Conservation (phyloP, 371 early-diverging fungal species). For the Lichtheimia corymbifera region DNA sequence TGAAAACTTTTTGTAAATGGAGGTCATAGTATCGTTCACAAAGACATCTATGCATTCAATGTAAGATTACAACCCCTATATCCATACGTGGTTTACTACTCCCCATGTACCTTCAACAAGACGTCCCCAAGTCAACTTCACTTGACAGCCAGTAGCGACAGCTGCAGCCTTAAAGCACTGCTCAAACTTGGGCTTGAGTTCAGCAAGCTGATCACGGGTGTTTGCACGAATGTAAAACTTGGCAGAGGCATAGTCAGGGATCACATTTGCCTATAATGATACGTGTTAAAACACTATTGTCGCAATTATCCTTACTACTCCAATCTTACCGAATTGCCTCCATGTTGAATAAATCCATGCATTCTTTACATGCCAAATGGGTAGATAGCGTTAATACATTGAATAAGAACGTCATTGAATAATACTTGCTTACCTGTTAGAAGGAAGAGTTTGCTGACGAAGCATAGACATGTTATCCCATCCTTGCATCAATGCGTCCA, state of each 20-base stretch:
- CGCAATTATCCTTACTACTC: neutral
- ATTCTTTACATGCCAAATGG: slow-evolving; percentile 32
- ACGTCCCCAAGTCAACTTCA: slow-evolving; percentile 50
- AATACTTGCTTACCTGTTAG: slow-evolving; percentile 31
- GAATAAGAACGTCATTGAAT: neutral
- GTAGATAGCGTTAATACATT: neutral
- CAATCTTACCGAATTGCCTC: slow-evolving; percentile 61
- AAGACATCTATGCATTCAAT: slow-evolving; percentile 36
- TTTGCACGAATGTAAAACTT: slow-evolving; percentile 59
- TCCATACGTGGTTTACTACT: slow-evolving; percentile 20
- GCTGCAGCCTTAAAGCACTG: slow-evolving; percentile 70
- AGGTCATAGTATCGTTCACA: slow-evolving; percentile 58
- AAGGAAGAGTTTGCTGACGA: slow-evolving; percentile 70
- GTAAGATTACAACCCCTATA: slow-evolving; percentile 24
- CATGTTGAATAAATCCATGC: slow-evolving; percentile 75
- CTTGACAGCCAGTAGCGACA: slow-evolving; percentile 69
- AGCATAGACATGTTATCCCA: slow-evolving; percentile 65
- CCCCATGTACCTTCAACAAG: too few relatives aligned
- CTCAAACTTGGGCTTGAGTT: slow-evolving; percentile 50
- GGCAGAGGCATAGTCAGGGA: slow-evolving; percentile 65
- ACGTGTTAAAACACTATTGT: neutral
- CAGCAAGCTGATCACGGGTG: slow-evolving; percentile 44
- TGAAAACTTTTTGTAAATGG: slow-evolving; percentile 57
- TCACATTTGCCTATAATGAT: slow-evolving; percentile 40
- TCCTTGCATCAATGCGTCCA: slow-evolving; percentile 67